Conservation (phyloP, 2,329 filamentous ascomycete species). For the Chaetomium sp. region DNA sequence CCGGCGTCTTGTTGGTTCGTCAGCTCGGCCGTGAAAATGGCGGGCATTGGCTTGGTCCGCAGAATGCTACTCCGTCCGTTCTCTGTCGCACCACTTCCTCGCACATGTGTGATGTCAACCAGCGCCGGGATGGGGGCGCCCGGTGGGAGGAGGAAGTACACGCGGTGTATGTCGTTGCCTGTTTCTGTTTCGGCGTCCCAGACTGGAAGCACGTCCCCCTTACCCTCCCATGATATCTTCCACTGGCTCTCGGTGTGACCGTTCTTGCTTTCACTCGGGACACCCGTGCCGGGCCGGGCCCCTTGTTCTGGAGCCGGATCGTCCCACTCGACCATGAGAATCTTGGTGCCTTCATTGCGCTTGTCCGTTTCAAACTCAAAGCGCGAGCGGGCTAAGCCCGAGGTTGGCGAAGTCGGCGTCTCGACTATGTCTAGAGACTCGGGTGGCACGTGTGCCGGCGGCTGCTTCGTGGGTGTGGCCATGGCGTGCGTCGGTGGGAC, state of each 20-base stretch:
- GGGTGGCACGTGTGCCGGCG: constrained; percentile 4
- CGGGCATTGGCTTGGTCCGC: constrained; percentile 71
- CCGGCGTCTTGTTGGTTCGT: constrained; percentile 58
- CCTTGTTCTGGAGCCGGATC: constrained; percentile 21
- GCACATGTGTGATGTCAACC: constrained; percentile 53
- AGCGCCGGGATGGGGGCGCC: constrained; percentile 64
- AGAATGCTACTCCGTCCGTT: constrained; percentile 40
- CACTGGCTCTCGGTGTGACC: constrained; percentile 38
- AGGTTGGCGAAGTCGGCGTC: constrained; percentile 40
- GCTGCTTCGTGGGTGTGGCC: constrained; percentile 12
- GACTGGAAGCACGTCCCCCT: constrained; percentile 63
- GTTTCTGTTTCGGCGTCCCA: constrained; percentile 45
- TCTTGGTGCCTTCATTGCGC: constrained; percentile 79
- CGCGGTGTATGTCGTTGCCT: constrained; percentile 36
- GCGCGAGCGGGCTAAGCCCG: constrained; percentile 58
- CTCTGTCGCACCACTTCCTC: constrained; percentile 15
- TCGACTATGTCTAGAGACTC: constrained; percentile 28
- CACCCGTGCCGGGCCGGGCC: constrained; percentile 41
- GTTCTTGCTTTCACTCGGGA: constrained; percentile 28
- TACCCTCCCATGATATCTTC: constrained; percentile 80
- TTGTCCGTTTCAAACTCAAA: constrained; percentile 79
- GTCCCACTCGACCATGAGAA: constrained; percentile 91
- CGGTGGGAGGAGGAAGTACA: constrained; percentile 77
- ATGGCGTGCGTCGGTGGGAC: constrained; percentile 8
- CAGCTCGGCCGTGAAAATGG: constrained; percentile 75